Conservation (phyloP, 805 yeast genomes). For the Wickerhamiella hasegawae region DNA sequence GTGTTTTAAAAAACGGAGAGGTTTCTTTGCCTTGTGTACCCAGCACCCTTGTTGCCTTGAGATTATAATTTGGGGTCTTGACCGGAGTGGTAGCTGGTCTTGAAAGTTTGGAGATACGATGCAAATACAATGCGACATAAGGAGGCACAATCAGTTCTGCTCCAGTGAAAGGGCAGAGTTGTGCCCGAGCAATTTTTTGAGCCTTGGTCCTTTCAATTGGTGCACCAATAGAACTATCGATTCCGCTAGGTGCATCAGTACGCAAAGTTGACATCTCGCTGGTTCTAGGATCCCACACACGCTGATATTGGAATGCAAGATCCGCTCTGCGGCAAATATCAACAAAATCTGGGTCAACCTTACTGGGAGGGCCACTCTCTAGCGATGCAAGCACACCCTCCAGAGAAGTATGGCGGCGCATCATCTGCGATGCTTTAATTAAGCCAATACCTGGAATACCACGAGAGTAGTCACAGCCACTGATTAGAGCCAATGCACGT, state of each 20-base stretch:
- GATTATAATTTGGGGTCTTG: too few species aligned
- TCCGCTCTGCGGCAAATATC: constrained; percentile 48
- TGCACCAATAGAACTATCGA: constrained; percentile 22
- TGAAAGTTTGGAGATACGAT: background rate
- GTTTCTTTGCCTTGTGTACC: too few species aligned
- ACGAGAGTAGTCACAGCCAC: constrained; percentile 94
- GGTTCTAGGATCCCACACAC: constrained; percentile 60
- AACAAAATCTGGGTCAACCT: constrained; percentile 40
- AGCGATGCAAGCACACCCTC: constrained; percentile 42
- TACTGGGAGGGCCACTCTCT: constrained; percentile 44
- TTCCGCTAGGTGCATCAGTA: constrained; percentile 21
- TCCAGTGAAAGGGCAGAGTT: constrained; percentile 47
- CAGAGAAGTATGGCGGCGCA: constrained; percentile 34
- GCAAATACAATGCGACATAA: background rate
- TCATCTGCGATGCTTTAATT: constrained; percentile 50
- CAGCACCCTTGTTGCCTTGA: too few species aligned
- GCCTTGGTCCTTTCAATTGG: constrained; percentile 33
- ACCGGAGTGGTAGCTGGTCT: too few species aligned
- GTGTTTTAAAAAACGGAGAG: too few species aligned
- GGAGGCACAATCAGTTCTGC: constrained; percentile 13
- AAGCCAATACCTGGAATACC: constrained; percentile 77
- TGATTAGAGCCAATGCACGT: constrained; percentile 61
- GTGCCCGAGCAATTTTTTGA: constrained; percentile 43
- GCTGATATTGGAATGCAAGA: constrained; percentile 66
- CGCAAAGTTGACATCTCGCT: constrained; percentile 40